A percentile compares a stretch with the other conserved stretches of the same genome.
Evolutionary conservation across 345 rosid genomes (phyloP).

Genomic region (Murraya koenigii): DNA sequence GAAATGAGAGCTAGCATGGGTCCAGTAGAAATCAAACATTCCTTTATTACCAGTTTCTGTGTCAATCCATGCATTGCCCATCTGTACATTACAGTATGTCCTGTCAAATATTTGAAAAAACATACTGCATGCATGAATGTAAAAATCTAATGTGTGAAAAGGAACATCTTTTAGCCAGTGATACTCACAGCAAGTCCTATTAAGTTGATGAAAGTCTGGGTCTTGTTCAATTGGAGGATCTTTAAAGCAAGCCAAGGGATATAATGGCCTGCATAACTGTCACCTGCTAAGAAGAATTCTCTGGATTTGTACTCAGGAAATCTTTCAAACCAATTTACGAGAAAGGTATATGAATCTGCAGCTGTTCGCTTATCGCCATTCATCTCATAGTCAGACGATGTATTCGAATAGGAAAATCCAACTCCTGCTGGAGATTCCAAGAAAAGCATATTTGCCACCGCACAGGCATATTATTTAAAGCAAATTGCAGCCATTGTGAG

Average conservation of each 20-base stretch:
- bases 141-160: not conserved
- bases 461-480: not conserved
- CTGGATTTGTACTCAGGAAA: constrained; percentile 35
- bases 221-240: constrained; percentile 1
- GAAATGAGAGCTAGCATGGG: constrained; percentile 10
- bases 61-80: constrained; percentile 14
- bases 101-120: not conserved
- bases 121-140: not conserved
- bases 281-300: constrained; percentile 36
- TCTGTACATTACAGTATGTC: not conserved
- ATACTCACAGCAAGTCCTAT: constrained; percentile 9
- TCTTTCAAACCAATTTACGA: constrained; percentile 41
- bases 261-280: constrained; percentile 46
- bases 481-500: not conserved
- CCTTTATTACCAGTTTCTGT: constrained; percentile 5
- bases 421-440: constrained; percentile 42
- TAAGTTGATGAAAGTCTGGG: not conserved
- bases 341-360: constrained; percentile 26
- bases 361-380: constrained; percentile 35
- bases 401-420: constrained; percentile 39
- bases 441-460: constrained; percentile 37
- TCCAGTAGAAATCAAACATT: constrained; percentile 2
- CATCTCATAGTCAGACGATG: constrained; percentile 25
- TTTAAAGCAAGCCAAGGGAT: constrained; percentile 40
- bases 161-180: not conserved